Percentiles rank a stretch among this genome's conserved stretches.
These are phyloP conservation scores for Spizellomyces punctatus DNA, from an alignment of 192 early-diverging fungal genomes.

Conservation along the genomic window DNA sequence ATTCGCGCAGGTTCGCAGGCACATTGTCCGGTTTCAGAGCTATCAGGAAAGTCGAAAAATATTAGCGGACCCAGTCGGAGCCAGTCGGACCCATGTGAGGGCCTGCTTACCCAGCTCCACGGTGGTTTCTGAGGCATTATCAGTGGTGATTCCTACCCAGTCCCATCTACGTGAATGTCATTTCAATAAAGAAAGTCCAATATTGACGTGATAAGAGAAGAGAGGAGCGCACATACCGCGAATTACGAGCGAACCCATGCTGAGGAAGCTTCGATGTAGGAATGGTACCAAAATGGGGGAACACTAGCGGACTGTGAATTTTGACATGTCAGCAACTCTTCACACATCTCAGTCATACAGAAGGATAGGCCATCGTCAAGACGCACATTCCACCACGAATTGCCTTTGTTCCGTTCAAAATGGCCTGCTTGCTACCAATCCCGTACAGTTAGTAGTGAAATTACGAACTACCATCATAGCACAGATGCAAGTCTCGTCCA, in stretches of 20 bases:
- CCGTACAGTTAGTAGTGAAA: too few species aligned
- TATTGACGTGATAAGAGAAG: constrained; percentile 5
- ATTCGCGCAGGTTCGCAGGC: constrained; percentile 51
- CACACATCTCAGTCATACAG: neutral
- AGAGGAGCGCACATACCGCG: constrained; percentile 3
- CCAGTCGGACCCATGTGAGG: too few species aligned
- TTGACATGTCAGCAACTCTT: neutral
- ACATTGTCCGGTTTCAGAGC: constrained; percentile 59
- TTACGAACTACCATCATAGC: too few species aligned
- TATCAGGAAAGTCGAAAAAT: constrained; percentile 20
- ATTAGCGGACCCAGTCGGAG: too few species aligned
- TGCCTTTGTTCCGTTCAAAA: constrained; percentile 87
- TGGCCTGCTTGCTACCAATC: constrained; percentile 67
- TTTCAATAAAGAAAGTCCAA: neutral
- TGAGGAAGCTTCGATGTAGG: constrained; percentile 63
- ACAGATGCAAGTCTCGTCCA: neutral
- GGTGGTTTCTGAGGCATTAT: constrained; percentile 49
- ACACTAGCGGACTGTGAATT: constrained; percentile 67
- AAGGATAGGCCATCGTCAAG: neutral
- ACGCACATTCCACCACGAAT: constrained; percentile 71
- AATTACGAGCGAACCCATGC: constrained; percentile 69
- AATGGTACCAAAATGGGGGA: constrained; percentile 78
- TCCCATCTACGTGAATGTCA: constrained; percentile 47
- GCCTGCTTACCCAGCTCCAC: constrained; percentile 47
- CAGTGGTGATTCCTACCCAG: constrained; percentile 48